Base-by-base conservation (phyloP, 2,329 filamentous ascomycete species). In the Exophiala lecanii-corni region DNA sequence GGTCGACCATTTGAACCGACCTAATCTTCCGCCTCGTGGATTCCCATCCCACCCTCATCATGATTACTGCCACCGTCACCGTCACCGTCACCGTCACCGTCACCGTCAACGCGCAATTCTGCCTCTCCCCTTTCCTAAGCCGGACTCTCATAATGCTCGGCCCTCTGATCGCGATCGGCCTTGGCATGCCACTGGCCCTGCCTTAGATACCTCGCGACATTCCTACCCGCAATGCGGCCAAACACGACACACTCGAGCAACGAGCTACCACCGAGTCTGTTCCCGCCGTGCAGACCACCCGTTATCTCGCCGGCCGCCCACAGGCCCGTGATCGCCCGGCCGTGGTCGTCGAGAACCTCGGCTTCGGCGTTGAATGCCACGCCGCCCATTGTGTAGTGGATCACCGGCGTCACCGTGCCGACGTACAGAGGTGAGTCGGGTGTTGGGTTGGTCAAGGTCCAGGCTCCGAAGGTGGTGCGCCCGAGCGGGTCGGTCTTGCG, bases 301-400 rank as follows among this genome's bases (percentile, higher is more conserved):
- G 78, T 80, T 13, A 82, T 72, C 63, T 83, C 80, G 0, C 80
- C 80, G 0, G 79, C 79, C 0, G 73, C 78, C 73, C 77, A 82
- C 0, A 83, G 53, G 0, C 79, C 79, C 2, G 66, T 56, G 23
- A 83, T 75, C 0, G 69, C 69, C 21, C 57, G 57, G 9, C 67
- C 58, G 2, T 62, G 56, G 5, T 57, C 56, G 4, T 65, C 60
- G 9, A 83, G 54, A 0, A 82, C 71, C 49, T 74, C 70, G 1
- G 71, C 69, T 33, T 69, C 63, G 5, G 72, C 63, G 51, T 78
- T 74, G 50, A 82, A 77, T 2, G 73, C 65, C 0, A 74, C 78
- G 0, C 79, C 79, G 3, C 79, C 79, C 79, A 83, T 83, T 1
- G 79, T 82, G 53, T 82, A 83, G 55, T 83, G 79, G 2, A 78